Conservation (phyloP, 768 basidiomycete species). For the Rhizopogon rudus region DNA sequence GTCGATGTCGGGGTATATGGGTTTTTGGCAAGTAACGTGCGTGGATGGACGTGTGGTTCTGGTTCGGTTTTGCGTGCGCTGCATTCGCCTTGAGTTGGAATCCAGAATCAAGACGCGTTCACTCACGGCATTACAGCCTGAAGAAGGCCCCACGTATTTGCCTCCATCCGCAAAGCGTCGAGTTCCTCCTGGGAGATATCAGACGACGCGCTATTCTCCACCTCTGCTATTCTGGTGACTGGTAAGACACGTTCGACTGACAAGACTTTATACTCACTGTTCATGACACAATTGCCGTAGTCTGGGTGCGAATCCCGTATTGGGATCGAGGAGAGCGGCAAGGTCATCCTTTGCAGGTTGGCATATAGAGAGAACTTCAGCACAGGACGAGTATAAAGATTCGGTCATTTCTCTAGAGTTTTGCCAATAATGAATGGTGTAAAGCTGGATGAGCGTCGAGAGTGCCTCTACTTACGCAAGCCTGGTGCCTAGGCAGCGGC, state of each 20-base stretch:
- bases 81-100: not conserved
- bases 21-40: constrained; percentile 57
- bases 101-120: not conserved
- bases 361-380: constrained; percentile 58
- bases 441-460: not conserved
- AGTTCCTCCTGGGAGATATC: constrained; percentile 45
- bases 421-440: not conserved
- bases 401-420: constrained; percentile 19
- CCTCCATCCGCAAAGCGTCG: constrained; percentile 64
- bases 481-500: not conserved
- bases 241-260: not conserved
- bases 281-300: constrained; percentile 47
- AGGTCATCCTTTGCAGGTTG: constrained; percentile 56
- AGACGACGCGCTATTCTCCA: constrained; percentile 34
- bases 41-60: constrained; percentile 42
- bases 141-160: constrained; percentile 77
- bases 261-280: constrained; percentile 40
- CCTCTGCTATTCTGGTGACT: constrained; percentile 45
- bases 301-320: constrained; percentile 66
- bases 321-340: constrained; percentile 56
- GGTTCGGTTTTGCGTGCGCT: constrained; percentile 68
- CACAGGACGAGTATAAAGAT: constrained; percentile 57
- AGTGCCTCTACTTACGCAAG: not conserved
- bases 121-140: constrained; percentile 76
- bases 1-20: constrained; percentile 79